These are phyloP conservation scores for Brassica incana DNA, from an alignment of 345 rosid species.

Conservation along the genomic window DNA sequence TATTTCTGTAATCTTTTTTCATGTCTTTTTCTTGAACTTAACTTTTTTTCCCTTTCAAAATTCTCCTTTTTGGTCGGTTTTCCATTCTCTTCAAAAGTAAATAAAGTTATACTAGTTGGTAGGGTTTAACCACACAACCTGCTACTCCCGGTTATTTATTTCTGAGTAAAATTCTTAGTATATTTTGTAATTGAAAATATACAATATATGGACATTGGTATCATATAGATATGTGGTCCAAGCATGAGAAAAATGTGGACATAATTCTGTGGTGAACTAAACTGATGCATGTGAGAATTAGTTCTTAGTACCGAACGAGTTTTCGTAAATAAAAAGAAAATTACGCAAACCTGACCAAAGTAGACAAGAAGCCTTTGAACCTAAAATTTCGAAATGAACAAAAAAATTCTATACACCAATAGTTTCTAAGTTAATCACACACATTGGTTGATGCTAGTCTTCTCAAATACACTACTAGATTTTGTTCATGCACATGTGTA, in stretches of 20 bases:
- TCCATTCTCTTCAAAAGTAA: conserved; percentile 16
- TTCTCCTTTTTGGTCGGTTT: conserved; percentile 24
- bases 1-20: not conserved
- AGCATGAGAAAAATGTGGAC: conserved; percentile 14
- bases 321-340: not conserved
- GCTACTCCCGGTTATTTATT: conserved; percentile 9
- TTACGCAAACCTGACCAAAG: not conserved
- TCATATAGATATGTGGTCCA: conserved; percentile 13
- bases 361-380: not conserved
- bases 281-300: conserved; percentile 16
- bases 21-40: not conserved
- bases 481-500: not conserved
- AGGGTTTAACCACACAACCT: conserved; percentile 14
- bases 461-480: not conserved
- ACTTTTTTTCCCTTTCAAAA: not conserved
- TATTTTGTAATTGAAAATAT: not conserved
- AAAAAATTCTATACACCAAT: not conserved
- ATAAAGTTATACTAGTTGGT: not conserved
- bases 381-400: not conserved
- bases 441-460: not conserved
- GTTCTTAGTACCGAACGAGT: not conserved
- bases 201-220: not conserved
- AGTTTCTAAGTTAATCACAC: not conserved
- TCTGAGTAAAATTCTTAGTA: not conserved
- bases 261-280: conserved; percentile 6